These are phyloP conservation scores for Discostella stelligeroides DNA, from an alignment of 108 stramenopile species.

Conservation along the genomic window DNA sequence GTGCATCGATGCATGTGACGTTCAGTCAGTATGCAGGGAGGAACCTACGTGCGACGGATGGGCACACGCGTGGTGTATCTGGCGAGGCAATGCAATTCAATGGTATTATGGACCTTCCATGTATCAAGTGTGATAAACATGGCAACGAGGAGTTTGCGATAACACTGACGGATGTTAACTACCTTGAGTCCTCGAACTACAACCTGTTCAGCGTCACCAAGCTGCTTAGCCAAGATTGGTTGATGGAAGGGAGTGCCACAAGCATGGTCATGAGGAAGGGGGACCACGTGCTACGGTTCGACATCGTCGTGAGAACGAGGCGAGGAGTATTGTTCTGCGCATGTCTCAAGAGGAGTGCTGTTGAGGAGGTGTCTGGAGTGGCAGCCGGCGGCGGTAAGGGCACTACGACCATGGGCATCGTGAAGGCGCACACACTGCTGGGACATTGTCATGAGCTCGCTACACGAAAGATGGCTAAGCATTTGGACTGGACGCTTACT, in stretches of 20 bases:
- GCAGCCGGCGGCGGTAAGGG: not conserved
- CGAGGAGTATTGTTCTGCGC: not conserved
- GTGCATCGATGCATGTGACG: not conserved
- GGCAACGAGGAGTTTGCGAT: not conserved
- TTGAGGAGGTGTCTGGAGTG: not conserved
- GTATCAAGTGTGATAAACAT: not conserved
- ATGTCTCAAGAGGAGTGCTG: not conserved
- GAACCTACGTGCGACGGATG: not conserved
- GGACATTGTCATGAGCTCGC: not conserved
- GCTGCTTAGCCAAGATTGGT: too few species aligned
- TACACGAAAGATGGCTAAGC: not conserved
- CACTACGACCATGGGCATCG: not conserved
- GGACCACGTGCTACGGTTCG: not conserved
- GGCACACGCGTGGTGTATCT: not conserved
- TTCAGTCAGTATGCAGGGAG: not conserved
- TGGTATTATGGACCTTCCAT: not conserved
- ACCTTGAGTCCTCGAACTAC: not conserved
- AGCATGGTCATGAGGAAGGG: not conserved
- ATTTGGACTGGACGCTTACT: not conserved
- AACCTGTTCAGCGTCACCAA: too few species aligned
- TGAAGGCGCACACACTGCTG: not conserved
- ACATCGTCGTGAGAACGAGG: not conserved
- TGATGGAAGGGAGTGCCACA: not conserved
- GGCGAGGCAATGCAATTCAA: not conserved
- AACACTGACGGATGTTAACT: not conserved